Evolutionary conservation across 176 grass and related monocot genomes (phyloP), one percentile per base, ranked within the genome.

Genomic region (Avena eriantha): DNA sequence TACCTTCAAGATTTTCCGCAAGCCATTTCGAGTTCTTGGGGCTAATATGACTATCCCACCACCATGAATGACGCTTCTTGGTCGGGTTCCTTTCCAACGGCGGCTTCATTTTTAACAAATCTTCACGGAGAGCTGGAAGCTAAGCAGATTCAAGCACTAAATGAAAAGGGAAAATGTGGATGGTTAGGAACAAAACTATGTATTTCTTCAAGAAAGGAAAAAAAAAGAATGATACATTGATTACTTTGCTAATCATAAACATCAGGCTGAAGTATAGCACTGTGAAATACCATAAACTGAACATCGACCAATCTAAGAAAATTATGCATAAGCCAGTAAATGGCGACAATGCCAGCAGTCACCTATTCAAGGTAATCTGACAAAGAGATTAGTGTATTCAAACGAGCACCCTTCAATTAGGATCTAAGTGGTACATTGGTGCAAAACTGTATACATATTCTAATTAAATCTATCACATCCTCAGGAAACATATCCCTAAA

Each of bases 1-100:
- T 17, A 95, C 93, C 91, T 95, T 91, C 81, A 3, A 95, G 90
- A 83, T 95, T 95, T 85, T 95, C 88, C 10, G 88, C 86, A 76
- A 95, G 90, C 93, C 93, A 95, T 95, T 89, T 95, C 0, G 91
- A 95, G 66, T 95, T 95, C 85, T 95, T 95, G 12, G 88, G 90
- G 81, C 91, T 93, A 57, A 93, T 87, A 80, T 93, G 91, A 41
- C 93, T 91, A 55, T 93, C 91, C 93, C 90, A 95, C 93, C 93
- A 95, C 93, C 90, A 95, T 3, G 93, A 92, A 68, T 95, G 88
- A 18, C 88, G 91, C 70, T 95, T 95, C 56, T 76, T 92, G 16
- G 77, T 83, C 14, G 79, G 83, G 77, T 89, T 93, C 58, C 91
- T 86, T 82, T 89, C 91, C 88, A 95, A 63, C 24, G 82, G 82